A percentile compares a stretch with the other conserved stretches of the same genome.
Evolutionary conservation across 208 protist species (phyloP).

Genomic region (Acanthamoeba castellanii): DNA sequence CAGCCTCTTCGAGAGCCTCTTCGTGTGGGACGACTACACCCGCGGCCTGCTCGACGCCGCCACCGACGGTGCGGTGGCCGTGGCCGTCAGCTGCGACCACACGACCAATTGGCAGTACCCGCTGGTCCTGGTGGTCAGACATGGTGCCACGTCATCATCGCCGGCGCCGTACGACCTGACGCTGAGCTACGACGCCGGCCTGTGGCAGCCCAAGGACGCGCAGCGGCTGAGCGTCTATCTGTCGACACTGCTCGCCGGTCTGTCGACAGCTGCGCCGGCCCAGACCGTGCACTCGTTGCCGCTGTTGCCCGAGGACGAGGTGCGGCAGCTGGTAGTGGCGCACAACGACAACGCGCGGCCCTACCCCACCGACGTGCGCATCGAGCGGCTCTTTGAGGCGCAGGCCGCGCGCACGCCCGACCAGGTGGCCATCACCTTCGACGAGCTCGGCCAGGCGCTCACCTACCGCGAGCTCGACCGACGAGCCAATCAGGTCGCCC

Average conservation of each 20-base stretch:
- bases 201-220: neutral
- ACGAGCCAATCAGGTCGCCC: neutral
- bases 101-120: constrained; percentile 5
- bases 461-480: constrained; percentile 3
- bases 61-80: neutral
- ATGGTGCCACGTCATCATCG: neutral
- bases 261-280: neutral
- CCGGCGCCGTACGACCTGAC: neutral
- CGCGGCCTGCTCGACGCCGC: neutral
- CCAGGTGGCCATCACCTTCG: neutral
- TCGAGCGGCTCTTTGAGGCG: neutral
- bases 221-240: neutral
- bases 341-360: constrained; percentile 19
- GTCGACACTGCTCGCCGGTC: neutral
- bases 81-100: neutral
- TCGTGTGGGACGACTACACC: constrained; percentile 7
- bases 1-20: constrained; percentile 27
- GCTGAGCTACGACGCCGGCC: neutral
- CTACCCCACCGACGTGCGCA: neutral
- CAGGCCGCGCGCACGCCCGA: constrained; percentile 12
- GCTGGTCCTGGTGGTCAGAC: neutral
- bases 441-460: neutral
- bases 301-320: neutral
- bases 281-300: neutral
- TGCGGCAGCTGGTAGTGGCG: neutral